phyloP scores from a whole-genome alignment of 2,329 filamentous ascomycete genomes.

The Arthrobotrys entomopaga region DNA sequence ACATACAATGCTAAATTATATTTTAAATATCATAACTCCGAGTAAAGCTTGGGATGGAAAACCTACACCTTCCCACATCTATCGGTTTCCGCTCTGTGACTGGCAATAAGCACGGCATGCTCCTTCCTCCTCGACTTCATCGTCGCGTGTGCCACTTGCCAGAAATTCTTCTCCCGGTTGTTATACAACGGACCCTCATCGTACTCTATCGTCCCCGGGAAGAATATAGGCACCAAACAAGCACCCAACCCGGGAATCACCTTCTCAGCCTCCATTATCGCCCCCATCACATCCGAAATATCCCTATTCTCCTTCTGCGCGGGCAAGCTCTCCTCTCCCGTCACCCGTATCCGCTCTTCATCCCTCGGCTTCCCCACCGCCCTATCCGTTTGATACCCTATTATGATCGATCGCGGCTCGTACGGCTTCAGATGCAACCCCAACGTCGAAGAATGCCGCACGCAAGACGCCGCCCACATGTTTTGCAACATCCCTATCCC shows the following conservation, averaged over 20 bases:
- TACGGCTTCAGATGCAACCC: constrained; percentile 59
- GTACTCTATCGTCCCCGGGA: constrained; percentile 58
- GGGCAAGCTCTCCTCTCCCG: constrained; percentile 36
- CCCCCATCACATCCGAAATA: constrained; percentile 60
- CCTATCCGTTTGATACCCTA: constrained; percentile 51
- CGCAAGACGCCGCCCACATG: constrained; percentile 60
- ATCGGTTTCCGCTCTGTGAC: background rate
- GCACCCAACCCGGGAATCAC: constrained; percentile 60
- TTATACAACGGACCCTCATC: constrained; percentile 44
- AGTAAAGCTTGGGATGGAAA: too few species aligned
- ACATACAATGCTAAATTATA: too few species aligned
- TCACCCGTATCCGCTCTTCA: constrained; percentile 13
- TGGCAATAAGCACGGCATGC: constrained; percentile 34
- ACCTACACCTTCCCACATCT: too few species aligned
- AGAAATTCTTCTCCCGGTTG: constrained; percentile 55
- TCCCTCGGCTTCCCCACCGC: constrained; percentile 35
- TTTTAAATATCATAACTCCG: too few species aligned
- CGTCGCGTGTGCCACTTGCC: constrained; percentile 45
- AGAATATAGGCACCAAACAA: constrained; percentile 60
- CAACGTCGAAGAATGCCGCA: constrained; percentile 59
- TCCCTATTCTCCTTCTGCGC: constrained; percentile 59
- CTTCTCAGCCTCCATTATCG: constrained; percentile 60
- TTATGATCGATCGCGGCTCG: constrained; percentile 43
- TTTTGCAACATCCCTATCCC: constrained; percentile 64
- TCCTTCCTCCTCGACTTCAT: constrained; percentile 46